Percentiles rank a stretch among this genome's conserved stretches.
Conservation (phyloP, 73 alveolate species). For the Symbiodinium natans region DNA sequence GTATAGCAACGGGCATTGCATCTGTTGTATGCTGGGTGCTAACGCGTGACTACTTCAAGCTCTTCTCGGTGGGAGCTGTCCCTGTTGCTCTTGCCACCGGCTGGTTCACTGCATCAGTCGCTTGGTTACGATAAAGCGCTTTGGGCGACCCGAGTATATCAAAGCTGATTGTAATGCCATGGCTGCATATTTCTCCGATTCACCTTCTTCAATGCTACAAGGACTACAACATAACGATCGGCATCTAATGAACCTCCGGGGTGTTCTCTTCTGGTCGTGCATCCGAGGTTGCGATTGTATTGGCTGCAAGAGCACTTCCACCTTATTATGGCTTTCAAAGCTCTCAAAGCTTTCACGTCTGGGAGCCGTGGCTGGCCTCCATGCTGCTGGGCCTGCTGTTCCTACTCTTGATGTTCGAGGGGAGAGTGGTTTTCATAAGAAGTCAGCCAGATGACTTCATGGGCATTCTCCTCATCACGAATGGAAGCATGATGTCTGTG, state of each 20-base stretch:
- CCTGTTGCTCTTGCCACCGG: constrained; percentile 32
- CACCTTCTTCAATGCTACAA: too few relatives aligned
- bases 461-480: constrained; percentile 23
- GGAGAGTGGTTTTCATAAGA: neutral
- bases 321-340: neutral
- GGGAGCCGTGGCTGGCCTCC: constrained; percentile 66
- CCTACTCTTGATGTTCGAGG: constrained; percentile 30
- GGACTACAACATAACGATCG: too few relatives aligned
- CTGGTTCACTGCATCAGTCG: constrained; percentile 34
- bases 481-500: constrained; percentile 35
- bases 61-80: neutral
- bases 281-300: neutral
- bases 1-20: constrained; percentile 17
- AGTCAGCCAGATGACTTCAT: constrained; percentile 62
- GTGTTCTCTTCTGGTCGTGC: too few relatives aligned
- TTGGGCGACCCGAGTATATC: too few relatives aligned
- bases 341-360: neutral
- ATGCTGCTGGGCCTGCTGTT: constrained; percentile 23
- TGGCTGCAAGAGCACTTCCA: neutral
- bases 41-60: constrained; percentile 28
- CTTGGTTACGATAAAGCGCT: neutral
- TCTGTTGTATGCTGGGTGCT: neutral
- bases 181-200: too few relatives aligned
- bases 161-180: too few relatives aligned
- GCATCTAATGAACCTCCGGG: too few relatives aligned